Evolutionary conservation across 2,329 filamentous ascomycete species (phyloP).

Genomic region (Aspergillus floridensis): DNA sequence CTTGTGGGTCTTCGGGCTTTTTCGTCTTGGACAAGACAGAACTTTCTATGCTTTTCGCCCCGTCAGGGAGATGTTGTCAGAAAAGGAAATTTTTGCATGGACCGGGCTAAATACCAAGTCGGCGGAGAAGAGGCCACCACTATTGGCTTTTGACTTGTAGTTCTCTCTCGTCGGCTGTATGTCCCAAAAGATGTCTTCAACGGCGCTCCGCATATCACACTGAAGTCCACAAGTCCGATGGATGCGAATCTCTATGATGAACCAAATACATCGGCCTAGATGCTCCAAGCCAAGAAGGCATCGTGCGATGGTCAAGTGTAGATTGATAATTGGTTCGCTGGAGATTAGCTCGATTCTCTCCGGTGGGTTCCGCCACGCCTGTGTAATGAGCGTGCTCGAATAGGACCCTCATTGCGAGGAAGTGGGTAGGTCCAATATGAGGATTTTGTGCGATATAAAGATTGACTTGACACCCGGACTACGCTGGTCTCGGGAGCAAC

Average conservation of each 20-base stretch:
- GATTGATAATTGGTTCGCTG: no score
- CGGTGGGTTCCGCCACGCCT: no score
- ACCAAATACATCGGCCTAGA: background rate
- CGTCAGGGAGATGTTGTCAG: background rate
- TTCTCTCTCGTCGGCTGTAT: background rate
- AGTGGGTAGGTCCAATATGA: no score
- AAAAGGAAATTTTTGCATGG: background rate
- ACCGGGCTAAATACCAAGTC: background rate
- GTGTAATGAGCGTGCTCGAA: no score
- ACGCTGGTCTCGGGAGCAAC: background rate
- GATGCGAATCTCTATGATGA: background rate
- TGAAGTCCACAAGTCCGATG: background rate
- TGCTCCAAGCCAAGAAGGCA: no score
- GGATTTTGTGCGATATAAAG: background rate
- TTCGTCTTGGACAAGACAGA: background rate
- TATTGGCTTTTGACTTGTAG: background rate
- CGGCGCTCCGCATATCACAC: background rate
- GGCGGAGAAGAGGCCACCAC: background rate
- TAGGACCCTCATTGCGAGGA: no score
- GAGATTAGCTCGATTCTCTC: no score
- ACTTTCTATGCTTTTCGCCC: background rate
- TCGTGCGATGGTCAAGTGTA: no score
- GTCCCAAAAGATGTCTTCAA: background rate
- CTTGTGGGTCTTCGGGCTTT: background rate
- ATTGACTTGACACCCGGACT: background rate